Evolutionary conservation across 2,329 filamentous ascomycete genomes (phyloP).

Genomic region (Fusarium floridanum): DNA sequence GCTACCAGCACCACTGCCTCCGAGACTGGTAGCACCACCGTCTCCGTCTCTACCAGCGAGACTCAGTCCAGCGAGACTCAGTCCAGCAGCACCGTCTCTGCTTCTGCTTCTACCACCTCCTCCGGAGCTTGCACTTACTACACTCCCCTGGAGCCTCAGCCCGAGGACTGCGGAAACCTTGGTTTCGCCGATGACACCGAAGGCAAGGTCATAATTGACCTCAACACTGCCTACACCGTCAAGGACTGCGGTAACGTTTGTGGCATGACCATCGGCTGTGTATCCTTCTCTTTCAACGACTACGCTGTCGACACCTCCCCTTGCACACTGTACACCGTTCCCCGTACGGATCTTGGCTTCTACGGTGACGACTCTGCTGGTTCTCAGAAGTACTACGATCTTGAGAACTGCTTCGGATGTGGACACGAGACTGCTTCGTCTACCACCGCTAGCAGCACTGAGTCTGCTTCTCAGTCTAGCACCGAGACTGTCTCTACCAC

Average conservation of each 20-base stretch:
- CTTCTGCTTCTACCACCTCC: constrained; percentile 22
- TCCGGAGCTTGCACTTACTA: constrained; percentile 24
- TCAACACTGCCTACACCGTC: background rate
- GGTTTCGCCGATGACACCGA: constrained; percentile 12
- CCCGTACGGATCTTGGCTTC: constrained; percentile 4
- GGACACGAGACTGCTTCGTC: background rate
- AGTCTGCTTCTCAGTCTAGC: background rate
- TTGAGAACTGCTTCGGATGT: constrained; percentile 34
- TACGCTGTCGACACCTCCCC: background rate
- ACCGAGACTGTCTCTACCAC: background rate
- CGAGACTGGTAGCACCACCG: background rate
- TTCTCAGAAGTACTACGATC: constrained; percentile 25
- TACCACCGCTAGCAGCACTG: background rate
- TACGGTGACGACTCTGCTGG: background rate
- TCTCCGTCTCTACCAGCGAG: constrained; percentile 16
- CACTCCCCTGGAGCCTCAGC: background rate
- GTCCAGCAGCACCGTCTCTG: constrained; percentile 9
- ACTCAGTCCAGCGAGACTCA: constrained; percentile 20
- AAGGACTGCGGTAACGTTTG: constrained; percentile 29
- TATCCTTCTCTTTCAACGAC: constrained; percentile 29
- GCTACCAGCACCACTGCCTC: background rate
- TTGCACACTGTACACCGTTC: constrained; percentile 13
- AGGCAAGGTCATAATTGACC: constrained; percentile 10
- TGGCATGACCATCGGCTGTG: constrained; percentile 30
- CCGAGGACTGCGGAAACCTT: constrained; percentile 15